Evolutionary conservation across 2,329 filamentous ascomycete genomes (phyloP).

Genomic region (Fusarium pseudocircinatum): DNA sequence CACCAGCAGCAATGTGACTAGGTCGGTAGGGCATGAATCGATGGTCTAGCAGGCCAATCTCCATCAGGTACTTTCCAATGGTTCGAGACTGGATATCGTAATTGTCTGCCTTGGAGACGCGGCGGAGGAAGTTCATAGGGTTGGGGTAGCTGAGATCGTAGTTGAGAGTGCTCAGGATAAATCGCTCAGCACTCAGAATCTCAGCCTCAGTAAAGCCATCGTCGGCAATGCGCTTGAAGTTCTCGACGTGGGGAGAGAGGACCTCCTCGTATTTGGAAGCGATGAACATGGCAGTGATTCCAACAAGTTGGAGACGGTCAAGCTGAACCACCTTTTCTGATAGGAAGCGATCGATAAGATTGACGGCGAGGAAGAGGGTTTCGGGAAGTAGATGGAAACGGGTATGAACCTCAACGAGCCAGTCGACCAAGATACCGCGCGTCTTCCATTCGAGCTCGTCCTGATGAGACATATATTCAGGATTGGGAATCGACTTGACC

Average conservation of each 20-base stretch:
- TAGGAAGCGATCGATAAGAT: constrained; percentile 98
- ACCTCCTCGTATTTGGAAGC: constrained; percentile 99
- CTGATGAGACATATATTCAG: constrained; percentile 94
- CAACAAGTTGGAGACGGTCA: constrained; percentile 94
- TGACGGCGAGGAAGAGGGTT: constrained; percentile 95
- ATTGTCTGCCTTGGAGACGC: constrained; percentile 98
- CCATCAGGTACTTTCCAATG: constrained; percentile 95
- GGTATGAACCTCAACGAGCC: constrained; percentile 98
- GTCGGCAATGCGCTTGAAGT: constrained; percentile 97
- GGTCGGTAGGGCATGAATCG: constrained; percentile 91
- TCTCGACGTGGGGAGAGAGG: constrained; percentile 93
- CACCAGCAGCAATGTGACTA: constrained; percentile 88
- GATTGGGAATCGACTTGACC: constrained; percentile 80
- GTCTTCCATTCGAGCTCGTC: constrained; percentile 98
- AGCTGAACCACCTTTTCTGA: constrained; percentile 95
- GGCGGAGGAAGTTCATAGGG: constrained; percentile 99
- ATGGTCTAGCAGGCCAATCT: constrained; percentile 95
- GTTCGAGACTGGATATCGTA: constrained; percentile 99
- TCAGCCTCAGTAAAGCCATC: constrained; percentile 95
- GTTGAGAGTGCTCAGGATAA: constrained; percentile 88
- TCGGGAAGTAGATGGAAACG: constrained; percentile 95
- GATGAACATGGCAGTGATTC: constrained; percentile 99
- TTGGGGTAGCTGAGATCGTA: constrained; percentile 99
- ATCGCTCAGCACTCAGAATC: constrained; percentile 96
- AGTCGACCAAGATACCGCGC: constrained; percentile 95